Percentiles rank a stretch among this genome's conserved stretches.
phyloP scores from a whole-genome alignment of 805 yeast species.

The Starmerella geochares region DNA sequence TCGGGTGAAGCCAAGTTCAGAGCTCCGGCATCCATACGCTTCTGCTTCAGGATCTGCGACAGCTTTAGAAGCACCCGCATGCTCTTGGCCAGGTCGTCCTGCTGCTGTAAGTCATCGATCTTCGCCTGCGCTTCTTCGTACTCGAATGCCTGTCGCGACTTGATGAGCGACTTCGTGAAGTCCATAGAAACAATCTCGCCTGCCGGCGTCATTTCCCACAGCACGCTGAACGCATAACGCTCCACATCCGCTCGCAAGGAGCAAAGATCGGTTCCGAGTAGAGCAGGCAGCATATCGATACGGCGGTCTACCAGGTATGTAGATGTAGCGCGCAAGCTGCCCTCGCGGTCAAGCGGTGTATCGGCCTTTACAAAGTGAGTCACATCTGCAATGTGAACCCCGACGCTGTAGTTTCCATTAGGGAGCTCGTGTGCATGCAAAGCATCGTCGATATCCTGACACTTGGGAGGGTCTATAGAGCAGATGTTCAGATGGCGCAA shows the following conservation, averaged over 20 bases:
- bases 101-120: constrained; percentile 66
- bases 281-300: constrained; percentile 95
- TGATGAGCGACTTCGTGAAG: constrained; percentile 78
- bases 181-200: constrained; percentile 74
- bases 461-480: constrained; percentile 93
- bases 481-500: constrained; percentile 82
- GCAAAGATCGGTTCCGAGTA: constrained; percentile 90
- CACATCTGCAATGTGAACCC: constrained; percentile 98
- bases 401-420: constrained; percentile 92
- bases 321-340: constrained; percentile 94
- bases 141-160: constrained; percentile 87
- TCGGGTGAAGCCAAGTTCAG: constrained; percentile 95
- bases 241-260: constrained; percentile 92
- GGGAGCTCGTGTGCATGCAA: constrained; percentile 75
- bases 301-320: constrained; percentile 95
- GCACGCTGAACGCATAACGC: constrained; percentile 85
- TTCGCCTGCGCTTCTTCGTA: constrained; percentile 87
- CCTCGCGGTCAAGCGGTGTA: constrained; percentile 87
- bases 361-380: constrained; percentile 92
- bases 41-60: constrained; percentile 77
- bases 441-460: constrained; percentile 99
- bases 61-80: constrained; percentile 70
- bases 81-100: constrained; percentile 78
- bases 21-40: constrained; percentile 89
- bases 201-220: constrained; percentile 86